Base-by-base conservation (phyloP, 2,329 filamentous ascomycete species). In the Fusarium piperis region DNA sequence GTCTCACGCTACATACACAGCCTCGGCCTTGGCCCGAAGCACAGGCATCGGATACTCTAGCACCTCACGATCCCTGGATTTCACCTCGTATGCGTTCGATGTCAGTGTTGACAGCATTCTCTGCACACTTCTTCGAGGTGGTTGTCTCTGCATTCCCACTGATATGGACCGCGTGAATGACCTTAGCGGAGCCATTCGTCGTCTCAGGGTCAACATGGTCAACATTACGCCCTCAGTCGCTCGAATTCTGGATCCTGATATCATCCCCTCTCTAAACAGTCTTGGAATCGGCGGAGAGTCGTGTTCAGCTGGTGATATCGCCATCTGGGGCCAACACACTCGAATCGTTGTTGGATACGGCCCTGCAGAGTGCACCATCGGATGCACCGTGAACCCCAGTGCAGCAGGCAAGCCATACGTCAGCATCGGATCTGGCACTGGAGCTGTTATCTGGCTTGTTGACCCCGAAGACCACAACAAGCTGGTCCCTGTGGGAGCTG, bases 21-120 rank as follows among this genome's bases (percentile, higher is more conserved):
- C 83, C 52, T 84, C 84, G 33, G 68, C 71, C 9, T 59, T 70
- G 16, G 75, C 65, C 4, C 59, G 71, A 33, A 67, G 69, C 39
- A 66, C 79, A 4, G 80, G 80, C 11, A 81, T 86, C 23, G 80
- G 82, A 16, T 84, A 85, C 69, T 77, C 78, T 1, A 71, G 77
- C 6, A 77, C 79, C n/a, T 83, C 82, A 2, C 80, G 83, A 12
- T 82, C 83, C 6, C 80, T 85, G 28, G 83, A 86, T 64, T 86
- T 85, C 59, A 82, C 83, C 2, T 85, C 85, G 1, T 87, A 88
- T 66, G 86, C 86, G 2, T 88, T 88, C 58, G 87, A 89, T 56
- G 85, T 86, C 46, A 85, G 85, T 53, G 83, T 88, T n/a, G 83
- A 84, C 63, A 86, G 86, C 67, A 87, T 88, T 78, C 83, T 87